These are phyloP conservation scores for Tricholoma flavovirens DNA, from an alignment of 768 basidiomycete species.

Conservation along the genomic window DNA sequence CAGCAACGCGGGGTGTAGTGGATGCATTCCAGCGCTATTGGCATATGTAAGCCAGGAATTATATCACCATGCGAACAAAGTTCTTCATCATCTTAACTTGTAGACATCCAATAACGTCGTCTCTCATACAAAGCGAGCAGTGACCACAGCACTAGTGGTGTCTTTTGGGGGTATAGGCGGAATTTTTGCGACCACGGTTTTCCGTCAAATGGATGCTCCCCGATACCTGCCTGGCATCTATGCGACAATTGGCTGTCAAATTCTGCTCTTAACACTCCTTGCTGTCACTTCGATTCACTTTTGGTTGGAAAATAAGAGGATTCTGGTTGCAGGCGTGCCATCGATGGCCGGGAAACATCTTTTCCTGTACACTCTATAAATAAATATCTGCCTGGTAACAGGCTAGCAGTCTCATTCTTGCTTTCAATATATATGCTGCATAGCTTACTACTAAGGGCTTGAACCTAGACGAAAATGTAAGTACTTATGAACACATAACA, in stretches of 20 bases:
- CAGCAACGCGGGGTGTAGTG: constrained; percentile 38
- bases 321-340: constrained; percentile 17
- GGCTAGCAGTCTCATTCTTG: too few relatives aligned
- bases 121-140: constrained; percentile 44
- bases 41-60: constrained; percentile 36
- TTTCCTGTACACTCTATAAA: constrained; percentile 38
- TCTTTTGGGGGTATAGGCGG: constrained; percentile 46
- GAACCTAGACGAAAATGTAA: too few relatives aligned
- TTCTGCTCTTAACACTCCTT: constrained; percentile 35
- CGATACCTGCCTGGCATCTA: constrained; percentile 43
- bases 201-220: constrained; percentile 41
- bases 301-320: constrained; percentile 28
- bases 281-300: constrained; percentile 34
- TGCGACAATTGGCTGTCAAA: constrained; percentile 39
- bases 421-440: too few relatives aligned
- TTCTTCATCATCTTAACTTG: not conserved
- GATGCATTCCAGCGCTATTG: constrained; percentile 41
- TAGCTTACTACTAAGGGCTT: too few relatives aligned
- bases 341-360: constrained; percentile 29
- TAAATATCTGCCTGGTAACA: not conserved
- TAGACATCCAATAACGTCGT: constrained; percentile 47
- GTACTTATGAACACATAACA: too few relatives aligned
- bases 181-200: constrained; percentile 41
- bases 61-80: not conserved
- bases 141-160: constrained; percentile 41